Evolutionary conservation across 2,329 filamentous ascomycete genomes (phyloP).

Genomic region (Beauveria medogensis): DNA sequence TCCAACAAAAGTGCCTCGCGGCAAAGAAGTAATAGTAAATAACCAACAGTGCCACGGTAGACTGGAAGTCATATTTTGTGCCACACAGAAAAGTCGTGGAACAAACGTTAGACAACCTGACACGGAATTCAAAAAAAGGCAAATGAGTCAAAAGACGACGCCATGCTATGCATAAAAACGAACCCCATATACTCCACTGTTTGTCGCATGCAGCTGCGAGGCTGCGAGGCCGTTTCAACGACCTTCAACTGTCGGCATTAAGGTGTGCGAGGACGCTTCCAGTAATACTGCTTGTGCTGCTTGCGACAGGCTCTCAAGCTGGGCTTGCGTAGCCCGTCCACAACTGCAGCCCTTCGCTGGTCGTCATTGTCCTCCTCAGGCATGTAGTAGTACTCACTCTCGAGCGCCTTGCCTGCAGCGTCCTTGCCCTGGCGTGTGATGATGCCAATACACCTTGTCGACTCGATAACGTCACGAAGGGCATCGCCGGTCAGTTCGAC

Average conservation of each 20-base stretch:
- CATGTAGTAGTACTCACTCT: conserved; percentile 96
- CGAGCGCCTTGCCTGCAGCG: conserved; percentile 83
- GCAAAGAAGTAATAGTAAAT: neutral
- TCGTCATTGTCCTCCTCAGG: conserved; percentile 78
- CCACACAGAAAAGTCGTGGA: neutral
- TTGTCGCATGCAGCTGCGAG: neutral
- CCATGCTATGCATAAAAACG: conserved; percentile 9
- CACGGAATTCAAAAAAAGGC: neutral
- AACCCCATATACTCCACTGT: neutral
- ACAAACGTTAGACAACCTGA: neutral
- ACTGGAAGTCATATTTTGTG: too few relatives aligned
- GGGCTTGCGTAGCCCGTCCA: conserved; percentile 79
- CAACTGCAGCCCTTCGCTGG: conserved; percentile 71
- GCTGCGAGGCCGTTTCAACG: neutral
- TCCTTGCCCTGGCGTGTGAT: conserved; percentile 91
- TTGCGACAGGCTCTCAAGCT: conserved; percentile 85
- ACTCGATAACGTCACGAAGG: conserved; percentile 64
- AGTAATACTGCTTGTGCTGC: conserved; percentile 84
- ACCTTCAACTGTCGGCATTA: conserved; percentile 20
- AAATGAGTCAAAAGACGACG: neutral
- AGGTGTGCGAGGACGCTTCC: conserved; percentile 56
- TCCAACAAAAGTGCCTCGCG: neutral
- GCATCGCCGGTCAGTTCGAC: conserved; percentile 51
- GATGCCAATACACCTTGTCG: conserved; percentile 73
- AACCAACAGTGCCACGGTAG: neutral